Percentiles rank a stretch among this genome's conserved stretches.
Evolutionary conservation across 1,284 basidiomycete genomes (phyloP).

Genomic region (Taiwanofungus camphoratus): DNA sequence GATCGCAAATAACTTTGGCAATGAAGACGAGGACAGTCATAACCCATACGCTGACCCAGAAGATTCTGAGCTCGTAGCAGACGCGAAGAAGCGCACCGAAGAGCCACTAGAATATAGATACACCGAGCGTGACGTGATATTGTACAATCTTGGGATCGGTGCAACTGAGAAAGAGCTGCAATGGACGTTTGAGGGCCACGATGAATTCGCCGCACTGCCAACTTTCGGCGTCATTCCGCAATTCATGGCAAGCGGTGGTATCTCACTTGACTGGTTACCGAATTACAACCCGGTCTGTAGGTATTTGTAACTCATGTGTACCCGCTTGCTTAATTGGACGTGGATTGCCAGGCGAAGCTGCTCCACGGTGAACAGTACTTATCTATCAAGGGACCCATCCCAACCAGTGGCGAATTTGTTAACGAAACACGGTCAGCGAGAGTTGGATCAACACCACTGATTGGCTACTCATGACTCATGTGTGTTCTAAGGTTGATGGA

Average conservation of each 20-base stretch:
- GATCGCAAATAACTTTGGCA: slow-evolving; percentile 80
- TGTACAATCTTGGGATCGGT: slow-evolving; percentile 97
- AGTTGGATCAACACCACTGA: too few species aligned
- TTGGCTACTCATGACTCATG: background rate
- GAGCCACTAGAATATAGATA: slow-evolving; percentile 67
- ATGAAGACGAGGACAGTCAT: slow-evolving; percentile 36
- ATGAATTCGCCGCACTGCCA: slow-evolving; percentile 82
- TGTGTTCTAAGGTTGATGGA: slow-evolving; percentile 53
- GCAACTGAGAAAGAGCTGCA: slow-evolving; percentile 90
- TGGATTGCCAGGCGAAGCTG: slow-evolving; percentile 71
- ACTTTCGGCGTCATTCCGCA: slow-evolving; percentile 98
- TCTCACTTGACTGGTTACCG: slow-evolving; percentile 83
- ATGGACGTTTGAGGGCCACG: slow-evolving; percentile 88
- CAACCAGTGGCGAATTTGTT: slow-evolving; percentile 80
- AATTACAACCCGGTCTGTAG: slow-evolving; percentile 84
- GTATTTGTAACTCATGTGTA: background rate
- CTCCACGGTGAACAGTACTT: slow-evolving; percentile 98
- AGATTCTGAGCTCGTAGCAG: slow-evolving; percentile 79
- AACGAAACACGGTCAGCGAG: slow-evolving; percentile 64
- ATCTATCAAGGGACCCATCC: slow-evolving; percentile 82
- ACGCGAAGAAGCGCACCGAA: slow-evolving; percentile 67
- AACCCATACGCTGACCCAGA: slow-evolving; percentile 71
- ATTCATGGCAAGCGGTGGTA: slow-evolving; percentile 61
- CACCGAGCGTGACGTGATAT: slow-evolving; percentile 86
- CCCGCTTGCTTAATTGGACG: background rate